Evolutionary conservation across 176 grass and related monocot genomes (phyloP).

Genomic region (Oropetium thomaeum): DNA sequence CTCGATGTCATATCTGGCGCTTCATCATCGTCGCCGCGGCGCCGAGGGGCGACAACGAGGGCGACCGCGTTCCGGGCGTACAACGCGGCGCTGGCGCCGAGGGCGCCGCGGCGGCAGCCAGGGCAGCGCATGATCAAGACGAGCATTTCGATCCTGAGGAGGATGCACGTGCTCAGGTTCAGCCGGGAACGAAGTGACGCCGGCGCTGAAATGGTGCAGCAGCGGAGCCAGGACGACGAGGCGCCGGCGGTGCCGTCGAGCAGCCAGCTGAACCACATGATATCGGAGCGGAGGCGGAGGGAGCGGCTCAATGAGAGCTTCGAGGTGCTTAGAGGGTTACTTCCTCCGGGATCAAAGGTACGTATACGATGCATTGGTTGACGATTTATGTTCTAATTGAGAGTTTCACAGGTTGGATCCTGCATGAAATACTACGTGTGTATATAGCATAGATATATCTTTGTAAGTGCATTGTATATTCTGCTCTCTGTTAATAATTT

Average conservation of each 20-base stretch:
- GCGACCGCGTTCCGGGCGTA: slow-evolving; percentile 50
- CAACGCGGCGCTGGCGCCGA: slow-evolving; percentile 41
- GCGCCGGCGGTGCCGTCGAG: slow-evolving; percentile 22
- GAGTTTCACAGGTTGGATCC: not conserved
- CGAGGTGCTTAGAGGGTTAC: slow-evolving; percentile 44
- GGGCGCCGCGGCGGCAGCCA: not conserved
- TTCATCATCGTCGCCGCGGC: not conserved
- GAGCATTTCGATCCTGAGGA: slow-evolving; percentile 40
- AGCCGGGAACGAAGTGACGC: not conserved
- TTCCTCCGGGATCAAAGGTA: slow-evolving; percentile 71
- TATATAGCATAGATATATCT: not conserved
- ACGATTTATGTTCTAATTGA: not conserved
- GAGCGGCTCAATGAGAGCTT: slow-evolving; percentile 83
- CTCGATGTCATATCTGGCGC: slow-evolving; percentile 51
- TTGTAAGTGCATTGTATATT: not conserved
- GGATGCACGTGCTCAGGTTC: slow-evolving; percentile 28
- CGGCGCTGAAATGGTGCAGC: not conserved
- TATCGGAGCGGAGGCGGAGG: slow-evolving; percentile 65
- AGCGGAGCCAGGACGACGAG: not conserved
- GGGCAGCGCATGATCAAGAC: slow-evolving; percentile 76
- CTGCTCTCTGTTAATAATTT: no score
- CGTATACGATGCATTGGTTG: not conserved
- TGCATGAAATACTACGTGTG: slow-evolving; percentile 21
- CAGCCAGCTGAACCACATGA: slow-evolving; percentile 73
- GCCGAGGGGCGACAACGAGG: not conserved